Evolutionary conservation across 2,329 filamentous ascomycete species (phyloP).

Genomic region (Cyanodermella asteris): DNA sequence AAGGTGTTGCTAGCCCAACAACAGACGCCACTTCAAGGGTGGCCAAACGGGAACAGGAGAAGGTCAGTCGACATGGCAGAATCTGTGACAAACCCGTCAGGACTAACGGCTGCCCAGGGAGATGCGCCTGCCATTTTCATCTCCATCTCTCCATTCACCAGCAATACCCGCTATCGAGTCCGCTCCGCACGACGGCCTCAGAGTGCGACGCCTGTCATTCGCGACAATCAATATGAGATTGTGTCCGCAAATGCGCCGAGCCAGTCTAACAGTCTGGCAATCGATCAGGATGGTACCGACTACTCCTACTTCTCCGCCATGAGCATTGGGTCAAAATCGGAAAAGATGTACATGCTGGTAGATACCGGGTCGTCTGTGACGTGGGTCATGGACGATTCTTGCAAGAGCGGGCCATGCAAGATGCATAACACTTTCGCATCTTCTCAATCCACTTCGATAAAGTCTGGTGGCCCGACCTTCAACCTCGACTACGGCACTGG

Average conservation of each 20-base stretch:
- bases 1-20: too few species aligned
- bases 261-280: slow-evolving; percentile 24
- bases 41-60: too few species aligned
- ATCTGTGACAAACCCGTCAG: too few species aligned
- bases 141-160: background rate
- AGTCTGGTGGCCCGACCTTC: slow-evolving; percentile 33
- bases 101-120: too few species aligned
- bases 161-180: background rate
- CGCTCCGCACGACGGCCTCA: background rate
- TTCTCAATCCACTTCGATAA: slow-evolving; percentile 41
- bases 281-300: slow-evolving; percentile 32
- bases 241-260: slow-evolving; percentile 18
- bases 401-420: slow-evolving; percentile 42
- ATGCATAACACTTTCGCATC: slow-evolving; percentile 49
- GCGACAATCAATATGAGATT: slow-evolving; percentile 27
- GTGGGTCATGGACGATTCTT: slow-evolving; percentile 62
- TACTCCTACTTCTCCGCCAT: slow-evolving; percentile 31
- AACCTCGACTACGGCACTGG: slow-evolving; percentile 58
- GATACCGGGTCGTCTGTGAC: slow-evolving; percentile 41
- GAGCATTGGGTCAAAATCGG: slow-evolving; percentile 25
- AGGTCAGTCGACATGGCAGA: too few species aligned
- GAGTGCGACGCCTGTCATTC: slow-evolving; percentile 13
- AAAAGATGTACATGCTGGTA: slow-evolving; percentile 30
- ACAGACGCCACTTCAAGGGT: too few species aligned
- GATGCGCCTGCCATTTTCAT: background rate